These are phyloP conservation scores for Inonotus hispidus DNA, from an alignment of 1,284 basidiomycete species.

Conservation along the genomic window DNA sequence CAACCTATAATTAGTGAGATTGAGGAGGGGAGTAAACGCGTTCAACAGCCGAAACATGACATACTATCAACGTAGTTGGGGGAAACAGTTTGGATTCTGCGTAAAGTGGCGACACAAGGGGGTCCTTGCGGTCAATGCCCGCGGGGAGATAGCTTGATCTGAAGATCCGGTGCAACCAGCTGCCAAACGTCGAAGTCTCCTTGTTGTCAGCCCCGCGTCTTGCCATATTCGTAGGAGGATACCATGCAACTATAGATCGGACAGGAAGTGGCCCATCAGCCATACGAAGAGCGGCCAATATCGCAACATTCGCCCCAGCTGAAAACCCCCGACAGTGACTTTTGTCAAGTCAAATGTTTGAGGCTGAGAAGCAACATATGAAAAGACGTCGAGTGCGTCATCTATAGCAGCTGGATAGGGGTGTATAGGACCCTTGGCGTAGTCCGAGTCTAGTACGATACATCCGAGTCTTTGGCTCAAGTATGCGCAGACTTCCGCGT, in stretches of 20 bases:
- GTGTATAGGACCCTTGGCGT: conserved; percentile 20
- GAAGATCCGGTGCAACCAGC: conserved; percentile 3
- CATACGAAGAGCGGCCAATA: conserved; percentile 4
- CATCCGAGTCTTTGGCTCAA: conserved; percentile 11
- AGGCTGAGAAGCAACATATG: conserved; percentile 12
- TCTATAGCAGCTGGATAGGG: conserved; percentile 21
- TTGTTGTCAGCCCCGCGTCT: not conserved
- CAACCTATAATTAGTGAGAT: conserved; percentile 4
- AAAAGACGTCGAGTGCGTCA: conserved; percentile 17
- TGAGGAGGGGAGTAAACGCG: not conserved
- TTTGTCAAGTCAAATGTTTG: conserved; percentile 8
- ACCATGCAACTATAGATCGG: conserved; percentile 15
- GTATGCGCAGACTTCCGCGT: conserved; percentile 16
- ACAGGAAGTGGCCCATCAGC: conserved; percentile 3
- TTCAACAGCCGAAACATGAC: not conserved
- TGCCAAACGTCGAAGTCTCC: not conserved
- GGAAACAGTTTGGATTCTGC: conserved; percentile 14
- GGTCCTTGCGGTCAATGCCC: not conserved
- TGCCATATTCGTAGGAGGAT: conserved; percentile 15
- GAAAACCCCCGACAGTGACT: conserved; percentile 20
- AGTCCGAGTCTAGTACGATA: conserved; percentile 20
- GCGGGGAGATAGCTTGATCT: conserved; percentile 7
- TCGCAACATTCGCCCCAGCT: conserved; percentile 19
- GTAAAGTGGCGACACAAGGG: conserved; percentile 10
- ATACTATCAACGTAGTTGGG: conserved; percentile 15